phyloP scores from a whole-genome alignment of 331 rosid genomes.

The Rhamnella rubrinervis region DNA sequence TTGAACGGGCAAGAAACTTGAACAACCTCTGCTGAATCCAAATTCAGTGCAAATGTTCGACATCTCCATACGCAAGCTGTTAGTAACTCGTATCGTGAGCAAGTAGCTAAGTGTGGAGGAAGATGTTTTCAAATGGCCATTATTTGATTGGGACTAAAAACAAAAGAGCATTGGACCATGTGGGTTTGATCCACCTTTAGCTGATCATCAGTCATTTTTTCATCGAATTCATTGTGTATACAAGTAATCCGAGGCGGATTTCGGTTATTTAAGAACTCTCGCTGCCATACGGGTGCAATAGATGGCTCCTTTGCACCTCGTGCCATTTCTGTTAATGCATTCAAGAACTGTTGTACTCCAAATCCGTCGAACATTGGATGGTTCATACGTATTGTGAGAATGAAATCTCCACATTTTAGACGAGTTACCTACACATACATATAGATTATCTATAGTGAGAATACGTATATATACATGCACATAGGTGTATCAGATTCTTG shows the following conservation, averaged over 20 bases:
- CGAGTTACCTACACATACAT: not conserved
- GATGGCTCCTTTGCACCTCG: not conserved
- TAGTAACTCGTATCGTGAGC: constrained; percentile 28
- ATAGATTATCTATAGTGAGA: too few species aligned
- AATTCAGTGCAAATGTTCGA: constrained; percentile 27
- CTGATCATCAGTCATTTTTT: not conserved
- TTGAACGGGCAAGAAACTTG: constrained; percentile 4
- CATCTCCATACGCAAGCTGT: constrained; percentile 45
- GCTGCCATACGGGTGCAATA: constrained; percentile 9
- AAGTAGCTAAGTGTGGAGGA: not conserved
- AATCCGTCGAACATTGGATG: too few species aligned
- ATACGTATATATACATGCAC: too few species aligned
- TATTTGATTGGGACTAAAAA: constrained; percentile 27
- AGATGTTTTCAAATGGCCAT: constrained; percentile 17
- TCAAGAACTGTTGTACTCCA: not conserved
- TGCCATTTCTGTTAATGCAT: not conserved
- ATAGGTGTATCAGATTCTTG: too few species aligned
- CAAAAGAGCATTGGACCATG: constrained; percentile 25
- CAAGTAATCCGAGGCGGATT: not conserved
- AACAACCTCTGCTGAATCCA: constrained; percentile 25
- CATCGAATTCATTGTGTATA: not conserved
- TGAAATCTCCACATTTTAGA: too few species aligned
- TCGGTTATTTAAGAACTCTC: not conserved
- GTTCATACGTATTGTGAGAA: too few species aligned
- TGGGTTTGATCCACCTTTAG: not conserved